Base-by-base conservation (phyloP, 2,329 filamentous ascomycete species). In the Raffaelea albimanens region DNA sequence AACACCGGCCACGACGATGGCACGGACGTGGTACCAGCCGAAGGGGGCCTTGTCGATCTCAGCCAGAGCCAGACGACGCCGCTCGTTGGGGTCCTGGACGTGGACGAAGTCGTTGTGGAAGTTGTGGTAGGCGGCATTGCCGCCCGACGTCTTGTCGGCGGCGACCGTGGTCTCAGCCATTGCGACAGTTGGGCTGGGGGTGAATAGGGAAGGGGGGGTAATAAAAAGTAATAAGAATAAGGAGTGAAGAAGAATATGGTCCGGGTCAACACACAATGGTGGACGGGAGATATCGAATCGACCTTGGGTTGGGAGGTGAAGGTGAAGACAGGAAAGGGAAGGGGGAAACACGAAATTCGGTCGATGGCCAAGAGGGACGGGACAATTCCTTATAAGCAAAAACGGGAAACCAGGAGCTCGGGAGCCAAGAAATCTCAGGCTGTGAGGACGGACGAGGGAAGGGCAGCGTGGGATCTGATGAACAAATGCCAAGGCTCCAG, bases 11-110 rank as follows among this genome's bases (percentile, higher is more conserved):
- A 91, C 86, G 9, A 86, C 67, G 46, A 86, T 77, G 49, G 86
- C 83, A 38, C 86, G 78, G 50, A 90, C 78, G 60, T 93, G 87
- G 61, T 89, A 87, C 85, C 86, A 91, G 59, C 86, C 83, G 52
- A 91, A 90, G 3, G 82, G 82, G 10, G 85, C 85, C 67, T 83
- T 83, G 69, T 91, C 86, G 56, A 91, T 83, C 65, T 90, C 83
- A 34, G 85, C 84, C 45, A 93, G 82, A 39, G 87, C 87, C 29
- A 87, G 78, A 53, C 86, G 78, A 55, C 87, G 76, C 48, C 86
- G 82, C 72, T 91, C 85, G 55, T 88, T 87, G 51, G 84, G 78
- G 61, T 91, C 84, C 51, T 76, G 69, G 56, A 83, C 58, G 57
- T 78, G 72, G 31, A 68, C 51, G 57, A 63, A 62, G 51, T 63